Base-by-base conservation (phyloP, 768 basidiomycete genomes). In the Kwoniella sp. region DNA sequence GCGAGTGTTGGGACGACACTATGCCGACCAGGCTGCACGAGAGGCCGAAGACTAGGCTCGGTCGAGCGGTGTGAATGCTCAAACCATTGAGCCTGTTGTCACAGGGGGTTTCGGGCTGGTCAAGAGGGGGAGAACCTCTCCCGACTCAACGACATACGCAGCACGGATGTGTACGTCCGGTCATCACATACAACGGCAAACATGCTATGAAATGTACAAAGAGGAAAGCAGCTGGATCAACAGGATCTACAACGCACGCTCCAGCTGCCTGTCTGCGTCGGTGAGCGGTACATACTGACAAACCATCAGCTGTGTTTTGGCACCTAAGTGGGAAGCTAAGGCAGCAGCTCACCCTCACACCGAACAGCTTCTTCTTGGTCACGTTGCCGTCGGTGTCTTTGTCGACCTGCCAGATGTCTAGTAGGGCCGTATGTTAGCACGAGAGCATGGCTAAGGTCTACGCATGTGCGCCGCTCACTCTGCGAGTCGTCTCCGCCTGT, bases 381-480 rank as follows among this genome's bases (percentile, higher is more conserved):
- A 95, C 79, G 4, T 77, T 77, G 0, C 91, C 92, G 0, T 83
- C 54, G 28, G 53, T 77, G 50, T 85, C 83, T 69, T 93, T 95
- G 65, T 92, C 88, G 12, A 93, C 77, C 56, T 87, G 83, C 63
- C 82, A 78, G 46, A 95, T 82, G 36, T 62, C 67, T 62, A 34
- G 5, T 12, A 3, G 10, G 10, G 3, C 29, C 3, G 5, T 36
- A 27, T 11, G n/a, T n/a, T n/a, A n/a, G 7, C 3, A 32, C 12
- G 10, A 33, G n/a, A 29, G 33, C 14, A 44, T n/a, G n/a, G n/a
- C n/a, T n/a, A n/a, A n/a, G n/a, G n/a, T n/a, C n/a, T n/a, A n/a
- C n/a, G n/a, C n/a, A n/a, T n/a, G 28, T 20, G 14, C 3, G 22
- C 17, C 10, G 26, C 53, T 34, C 14, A 69, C 67, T 63, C 57